A percentile compares a stretch with the other conserved stretches of the same genome.
These are phyloP conservation scores for Pugionium dolabratum DNA, from an alignment of 345 rosid species.

Conservation along the genomic window DNA sequence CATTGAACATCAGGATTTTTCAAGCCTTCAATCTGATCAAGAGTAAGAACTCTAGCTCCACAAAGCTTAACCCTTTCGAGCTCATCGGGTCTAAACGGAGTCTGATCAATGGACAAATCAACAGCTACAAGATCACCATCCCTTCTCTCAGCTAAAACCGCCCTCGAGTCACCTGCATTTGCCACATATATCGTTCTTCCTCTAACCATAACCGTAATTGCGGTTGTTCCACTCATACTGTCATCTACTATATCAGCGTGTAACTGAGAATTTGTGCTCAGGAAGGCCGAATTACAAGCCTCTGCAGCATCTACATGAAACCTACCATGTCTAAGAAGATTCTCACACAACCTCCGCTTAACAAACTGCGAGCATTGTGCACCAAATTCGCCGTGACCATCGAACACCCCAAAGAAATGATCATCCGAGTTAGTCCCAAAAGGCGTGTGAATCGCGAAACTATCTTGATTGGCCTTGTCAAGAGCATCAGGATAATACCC, in stretches of 20 bases:
- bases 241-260: constrained; percentile 79
- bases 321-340: constrained; percentile 64
- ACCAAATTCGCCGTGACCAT: constrained; percentile 95
- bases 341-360: constrained; percentile 76
- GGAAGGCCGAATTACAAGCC: constrained; percentile 70
- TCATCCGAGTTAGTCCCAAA: constrained; percentile 69
- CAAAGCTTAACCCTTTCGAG: constrained; percentile 81
- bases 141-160: constrained; percentile 79
- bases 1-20: constrained; percentile 92
- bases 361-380: constrained; percentile 93
- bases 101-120: constrained; percentile 91
- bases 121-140: constrained; percentile 78
- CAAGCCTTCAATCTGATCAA: constrained; percentile 97
- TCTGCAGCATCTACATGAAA: constrained; percentile 69
- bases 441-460: constrained; percentile 92
- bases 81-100: constrained; percentile 86
- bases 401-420: constrained; percentile 94
- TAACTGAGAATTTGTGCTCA: constrained; percentile 71
- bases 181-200: constrained; percentile 79
- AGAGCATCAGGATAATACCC: constrained; percentile 96
- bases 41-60: constrained; percentile 91
- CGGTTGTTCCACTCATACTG: constrained; percentile 96
- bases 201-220: constrained; percentile 83
- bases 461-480: constrained; percentile 96
- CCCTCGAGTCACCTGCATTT: constrained; percentile 91